Base-by-base conservation (phyloP, 2,329 filamentous ascomycete species). In the Sarocladium kiliense region DNA sequence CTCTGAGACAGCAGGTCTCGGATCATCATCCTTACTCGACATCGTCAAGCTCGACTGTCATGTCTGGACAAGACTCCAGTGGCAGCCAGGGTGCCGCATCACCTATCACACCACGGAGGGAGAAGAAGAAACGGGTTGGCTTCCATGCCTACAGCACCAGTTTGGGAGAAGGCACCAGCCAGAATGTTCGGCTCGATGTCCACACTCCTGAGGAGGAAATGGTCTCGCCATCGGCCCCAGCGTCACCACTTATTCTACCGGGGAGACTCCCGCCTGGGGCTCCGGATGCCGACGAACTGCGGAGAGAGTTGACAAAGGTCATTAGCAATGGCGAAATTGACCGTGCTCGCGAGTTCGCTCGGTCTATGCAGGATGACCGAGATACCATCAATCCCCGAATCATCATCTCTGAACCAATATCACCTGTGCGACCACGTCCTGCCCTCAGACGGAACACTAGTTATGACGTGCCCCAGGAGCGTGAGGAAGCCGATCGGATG, bases 401-500 rank as follows among this genome's bases (percentile, higher is more conserved):
- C 19, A 53, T 53, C 32, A 53, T 53, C 50, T 53, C 50, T 6
- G 50, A 53, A 19, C 50, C 50, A 2, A 41, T 39, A 41, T 41
- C 50, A 6, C 50, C 50, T 19, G 12, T 32, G n/a, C 55, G 41
- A 9, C 50, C 50, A 19, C 50, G 50, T n/a, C 72, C 72, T 23
- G 72, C 68, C 11, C 61, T 74, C n/a, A 66, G 71, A 58, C 70
- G 72, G 39, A 74, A 74, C 59, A 74, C 72, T 41, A 74, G 72
- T 59, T 74, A 74, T 55, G 69, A 74, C 55, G 71, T 62, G 12
- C 71, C 71, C 1, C 65, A 68, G 59, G 72, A 74, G 62, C 64
- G 69, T 10, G 66, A 74, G 58, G 66, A 65, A 58, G 72, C 72
- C 25, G 72, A 74, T 56, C 63, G 64, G 37, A 72, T 72, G 10